A percentile compares a stretch with the other conserved stretches of the same genome.
These are phyloP conservation scores for Lenzites betulinus DNA, from an alignment of 768 basidiomycete species.

Conservation along the genomic window DNA sequence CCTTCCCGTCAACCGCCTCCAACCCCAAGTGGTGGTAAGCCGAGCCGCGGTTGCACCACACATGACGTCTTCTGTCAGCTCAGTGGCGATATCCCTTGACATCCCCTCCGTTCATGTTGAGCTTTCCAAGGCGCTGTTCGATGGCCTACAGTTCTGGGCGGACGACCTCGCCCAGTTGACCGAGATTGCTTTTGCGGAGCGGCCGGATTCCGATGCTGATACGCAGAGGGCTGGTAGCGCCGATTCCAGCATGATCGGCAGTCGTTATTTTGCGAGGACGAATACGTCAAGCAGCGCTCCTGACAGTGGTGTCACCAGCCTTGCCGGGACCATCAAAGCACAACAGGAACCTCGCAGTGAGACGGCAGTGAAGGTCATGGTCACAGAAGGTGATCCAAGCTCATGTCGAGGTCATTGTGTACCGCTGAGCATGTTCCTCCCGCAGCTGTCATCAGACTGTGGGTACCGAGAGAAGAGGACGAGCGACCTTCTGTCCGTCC, in stretches of 20 bases:
- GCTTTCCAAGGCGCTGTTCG: conserved; percentile 65
- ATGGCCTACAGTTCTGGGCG: conserved; percentile 83
- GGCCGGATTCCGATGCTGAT: conserved; percentile 23
- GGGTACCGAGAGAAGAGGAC: conserved; percentile 48
- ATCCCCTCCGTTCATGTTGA: conserved; percentile 67
- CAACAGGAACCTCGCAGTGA: conserved; percentile 35
- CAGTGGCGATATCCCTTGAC: conserved; percentile 26
- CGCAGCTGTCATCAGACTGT: conserved; percentile 44
- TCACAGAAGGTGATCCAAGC: conserved; percentile 38
- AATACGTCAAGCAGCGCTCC: conserved; percentile 38
- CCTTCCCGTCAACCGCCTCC: not conserved
- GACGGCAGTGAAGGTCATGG: conserved; percentile 50
- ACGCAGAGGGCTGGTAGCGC: conserved; percentile 43
- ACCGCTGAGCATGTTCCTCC: conserved; percentile 6
- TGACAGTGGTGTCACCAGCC: conserved; percentile 41
- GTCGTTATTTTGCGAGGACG: conserved; percentile 65
- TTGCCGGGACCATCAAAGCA: conserved; percentile 19
- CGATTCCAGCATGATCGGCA: conserved; percentile 74
- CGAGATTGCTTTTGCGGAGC: conserved; percentile 43
- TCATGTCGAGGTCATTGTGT: too few species aligned
- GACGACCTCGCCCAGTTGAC: conserved; percentile 83
- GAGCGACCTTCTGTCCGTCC: conserved; percentile 34
- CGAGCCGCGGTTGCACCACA: not conserved
- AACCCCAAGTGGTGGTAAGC: conserved; percentile 25
- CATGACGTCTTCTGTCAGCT: conserved; percentile 9